These are phyloP conservation scores for Groenewaldozyma tartarivorans DNA, from an alignment of 805 yeast species.

Conservation along the genomic window DNA sequence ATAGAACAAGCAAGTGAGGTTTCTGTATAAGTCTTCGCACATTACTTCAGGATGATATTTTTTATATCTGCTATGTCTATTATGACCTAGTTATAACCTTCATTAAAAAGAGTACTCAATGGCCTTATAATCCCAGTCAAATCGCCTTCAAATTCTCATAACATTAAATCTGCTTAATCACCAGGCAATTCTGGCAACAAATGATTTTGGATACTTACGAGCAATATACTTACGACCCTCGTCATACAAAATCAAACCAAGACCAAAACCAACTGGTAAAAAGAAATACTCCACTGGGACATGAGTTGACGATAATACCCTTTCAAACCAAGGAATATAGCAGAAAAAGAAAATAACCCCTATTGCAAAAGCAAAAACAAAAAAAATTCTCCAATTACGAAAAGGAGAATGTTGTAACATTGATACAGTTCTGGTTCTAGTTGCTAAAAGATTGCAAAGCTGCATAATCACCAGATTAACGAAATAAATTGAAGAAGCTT, in stretches of 20 bases:
- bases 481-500: conserved; percentile 39
- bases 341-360: conserved; percentile 31
- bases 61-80: no score
- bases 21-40: no score
- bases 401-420: conserved; percentile 35
- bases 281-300: conserved; percentile 40
- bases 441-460: conserved; percentile 35
- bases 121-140: no score
- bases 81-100: no score
- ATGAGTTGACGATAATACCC: conserved; percentile 28
- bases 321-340: conserved; percentile 33
- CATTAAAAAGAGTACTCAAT: no score
- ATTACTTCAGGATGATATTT: no score
- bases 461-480: conserved; percentile 40
- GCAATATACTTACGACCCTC: conserved; percentile 33
- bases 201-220: conserved; percentile 31
- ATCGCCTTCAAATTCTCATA: no score
- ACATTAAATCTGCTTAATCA: conserved; percentile 16
- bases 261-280: conserved; percentile 38
- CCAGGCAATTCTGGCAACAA: conserved; percentile 37
- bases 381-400: conserved; percentile 23
- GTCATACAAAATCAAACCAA: conserved; percentile 32
- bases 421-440: conserved; percentile 35
- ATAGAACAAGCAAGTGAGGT: no score
- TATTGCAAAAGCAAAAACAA: conserved; percentile 25